Base-by-base conservation (phyloP, 805 yeast species). In the Maudiozyma barnettii region DNA sequence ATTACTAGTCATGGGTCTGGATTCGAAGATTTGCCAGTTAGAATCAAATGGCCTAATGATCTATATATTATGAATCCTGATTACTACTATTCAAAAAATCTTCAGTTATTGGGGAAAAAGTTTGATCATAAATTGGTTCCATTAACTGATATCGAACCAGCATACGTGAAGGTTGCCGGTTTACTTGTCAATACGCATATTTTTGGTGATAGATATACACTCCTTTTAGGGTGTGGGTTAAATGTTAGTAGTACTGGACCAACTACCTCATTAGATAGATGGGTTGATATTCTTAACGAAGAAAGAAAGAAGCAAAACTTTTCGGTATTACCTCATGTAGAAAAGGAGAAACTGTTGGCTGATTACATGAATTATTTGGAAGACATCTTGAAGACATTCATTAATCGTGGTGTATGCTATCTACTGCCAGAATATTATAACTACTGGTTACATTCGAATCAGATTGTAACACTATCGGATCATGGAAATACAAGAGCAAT, bases 1-100 rank as follows among this genome's bases (percentile, higher is more conserved):
- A 74, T 91, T 16, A 64, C 77, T 33, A 70, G 78, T 2, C 79
- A 88, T 56, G 64, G 64, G 3, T 70, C 65, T 7, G 88, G 85
- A 0, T 87, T 82, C 60, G 81, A 79, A 19, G 82, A 79, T 41
- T 65, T 93, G 54, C 97, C 96, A 0, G 72, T 91, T 14, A 74
- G 79, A 44, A 74, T 93, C 50, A 93, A 93, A 62, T 93, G 99
- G 99, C 99, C 99, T 1, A 93, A 93, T 62, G 99, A 93, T 64
- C 68, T 93, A 13, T 93, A 87, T 60, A 79, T 83, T 4, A 61
- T 79, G 55, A 79, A 77, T 47, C 95, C 95, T 0, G 80, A 79
- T 46, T 76, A 68, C 53, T 74, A 74, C 39, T 59, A 61, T 1
- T 54, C 60, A 18, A 60, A 60, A 3, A 54, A 60, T 2, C 50